These are phyloP conservation scores for Chaetomium fimeti DNA, from an alignment of 495 filamentous ascomycete species.

Conservation along the genomic window DNA sequence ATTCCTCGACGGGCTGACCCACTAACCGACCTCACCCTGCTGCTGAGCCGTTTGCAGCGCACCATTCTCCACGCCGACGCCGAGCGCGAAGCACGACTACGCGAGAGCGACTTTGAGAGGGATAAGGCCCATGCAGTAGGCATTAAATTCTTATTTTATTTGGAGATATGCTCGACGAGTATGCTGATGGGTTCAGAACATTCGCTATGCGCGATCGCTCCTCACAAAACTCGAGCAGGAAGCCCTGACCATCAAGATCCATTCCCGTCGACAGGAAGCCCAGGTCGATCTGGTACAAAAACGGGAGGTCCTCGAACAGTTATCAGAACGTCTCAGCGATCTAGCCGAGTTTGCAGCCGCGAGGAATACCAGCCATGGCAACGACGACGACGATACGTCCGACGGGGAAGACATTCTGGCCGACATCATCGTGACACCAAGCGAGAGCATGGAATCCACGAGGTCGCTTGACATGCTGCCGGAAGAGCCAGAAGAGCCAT, in stretches of 20 bases:
- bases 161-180: background rate
- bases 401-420: slow-evolving; percentile 54
- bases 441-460: slow-evolving; percentile 47
- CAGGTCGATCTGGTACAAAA: slow-evolving; percentile 67
- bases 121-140: slow-evolving; percentile 63
- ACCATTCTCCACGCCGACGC: slow-evolving; percentile 66
- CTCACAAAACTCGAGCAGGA: slow-evolving; percentile 77
- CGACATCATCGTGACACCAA: slow-evolving; percentile 48
- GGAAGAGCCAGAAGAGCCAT: slow-evolving; percentile 19
- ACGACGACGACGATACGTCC: slow-evolving; percentile 36
- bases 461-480: slow-evolving; percentile 31
- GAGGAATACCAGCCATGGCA: slow-evolving; percentile 24
- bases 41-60: slow-evolving; percentile 71
- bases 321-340: slow-evolving; percentile 62
- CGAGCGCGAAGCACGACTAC: slow-evolving; percentile 56
- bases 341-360: slow-evolving; percentile 56
- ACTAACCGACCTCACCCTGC: slow-evolving; percentile 61
- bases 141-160: background rate
- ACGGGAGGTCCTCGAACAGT: slow-evolving; percentile 55
- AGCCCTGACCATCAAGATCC: slow-evolving; percentile 61
- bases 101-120: slow-evolving; percentile 67
- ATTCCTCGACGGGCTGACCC: slow-evolving; percentile 25
- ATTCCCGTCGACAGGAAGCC: slow-evolving; percentile 61
- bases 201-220: slow-evolving; percentile 74
- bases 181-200: slow-evolving; percentile 54